These are phyloP conservation scores for Panicum miliaceum DNA, from an alignment of 176 grass and related monocot genomes.

Conservation along the genomic window DNA sequence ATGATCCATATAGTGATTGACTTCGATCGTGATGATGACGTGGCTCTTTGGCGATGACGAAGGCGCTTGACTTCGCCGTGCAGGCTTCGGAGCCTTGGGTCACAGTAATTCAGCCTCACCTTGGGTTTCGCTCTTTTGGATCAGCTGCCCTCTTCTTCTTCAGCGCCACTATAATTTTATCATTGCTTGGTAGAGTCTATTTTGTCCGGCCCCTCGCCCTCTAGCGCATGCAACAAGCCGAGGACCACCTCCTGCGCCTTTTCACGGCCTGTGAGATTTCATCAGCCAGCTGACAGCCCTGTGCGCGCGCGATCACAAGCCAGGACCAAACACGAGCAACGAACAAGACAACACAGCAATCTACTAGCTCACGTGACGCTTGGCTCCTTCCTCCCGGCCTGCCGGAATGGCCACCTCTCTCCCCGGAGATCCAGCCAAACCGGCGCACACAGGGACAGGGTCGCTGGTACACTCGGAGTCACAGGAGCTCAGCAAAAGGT, in stretches of 20 bases:
- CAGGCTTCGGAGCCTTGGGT: no score
- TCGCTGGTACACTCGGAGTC: constrained; percentile 42
- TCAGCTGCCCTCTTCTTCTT: constrained; percentile 7
- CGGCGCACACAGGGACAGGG: constrained; percentile 18
- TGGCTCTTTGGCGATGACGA: no score
- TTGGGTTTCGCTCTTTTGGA: neutral
- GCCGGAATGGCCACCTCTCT: constrained; percentile 23
- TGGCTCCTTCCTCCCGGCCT: constrained; percentile 46
- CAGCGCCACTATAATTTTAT: neutral
- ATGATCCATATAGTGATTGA: no score
- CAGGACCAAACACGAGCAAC: neutral
- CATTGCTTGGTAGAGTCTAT: constrained; percentile 36
- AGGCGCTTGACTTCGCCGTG: no score
- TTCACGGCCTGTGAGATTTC: constrained; percentile 30
- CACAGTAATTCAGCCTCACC: neutral
- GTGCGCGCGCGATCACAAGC: constrained; percentile 19
- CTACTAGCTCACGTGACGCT: constrained; percentile 56
- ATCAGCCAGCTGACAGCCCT: constrained; percentile 23
- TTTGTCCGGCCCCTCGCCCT: constrained; percentile 34
- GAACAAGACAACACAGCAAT: constrained; percentile 41
- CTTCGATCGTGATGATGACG: no score
- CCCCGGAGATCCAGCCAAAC: constrained; percentile 31
- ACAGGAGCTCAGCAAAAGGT: constrained; percentile 41
- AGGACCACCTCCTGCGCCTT: neutral
- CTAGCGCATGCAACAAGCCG: neutral